Conservation (phyloP, 176 grass and related monocot genomes). For the Oryza meyeriana region DNA sequence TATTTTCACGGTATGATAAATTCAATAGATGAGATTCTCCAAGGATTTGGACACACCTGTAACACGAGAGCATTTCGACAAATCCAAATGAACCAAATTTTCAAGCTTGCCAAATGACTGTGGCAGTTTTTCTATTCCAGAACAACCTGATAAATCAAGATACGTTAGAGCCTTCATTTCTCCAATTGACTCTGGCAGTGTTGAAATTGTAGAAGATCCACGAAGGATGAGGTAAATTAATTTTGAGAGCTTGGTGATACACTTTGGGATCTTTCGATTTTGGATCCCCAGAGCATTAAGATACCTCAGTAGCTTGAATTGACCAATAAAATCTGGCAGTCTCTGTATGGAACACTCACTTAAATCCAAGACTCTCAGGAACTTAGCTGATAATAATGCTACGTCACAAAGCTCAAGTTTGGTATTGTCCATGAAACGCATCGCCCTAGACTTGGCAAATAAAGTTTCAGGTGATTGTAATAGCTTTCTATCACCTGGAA, state of each 20-base stretch:
- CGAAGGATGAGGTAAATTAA: neutral
- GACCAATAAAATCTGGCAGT: neutral
- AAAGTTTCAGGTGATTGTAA: neutral
- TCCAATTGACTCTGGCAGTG: neutral
- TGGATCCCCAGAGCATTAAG: neutral
- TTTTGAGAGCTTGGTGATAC: neutral
- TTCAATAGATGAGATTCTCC: neutral
- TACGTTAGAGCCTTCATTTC: neutral
- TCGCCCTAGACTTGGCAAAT: neutral
- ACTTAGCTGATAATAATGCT: neutral
- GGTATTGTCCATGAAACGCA: neutral
- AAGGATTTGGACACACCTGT: neutral
- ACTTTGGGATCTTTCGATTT: neutral
- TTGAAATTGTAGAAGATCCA: neutral
- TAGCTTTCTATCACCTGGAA: neutral
- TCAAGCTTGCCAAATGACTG: too few relatives aligned
- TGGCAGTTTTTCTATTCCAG: neutral
- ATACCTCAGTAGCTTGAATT: conserved; percentile 6
- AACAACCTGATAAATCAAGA: conserved; percentile 10
- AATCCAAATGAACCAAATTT: neutral
- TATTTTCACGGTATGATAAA: too few relatives aligned
- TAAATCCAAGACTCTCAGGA: conserved; percentile 4
- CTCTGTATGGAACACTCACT: neutral
- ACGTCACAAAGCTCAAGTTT: neutral
- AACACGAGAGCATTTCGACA: neutral